A percentile compares a stretch with the other conserved stretches of the same genome.
Evolutionary conservation across 116 monocot species (phyloP).

Genomic region (Dioscorea cayenensis): DNA sequence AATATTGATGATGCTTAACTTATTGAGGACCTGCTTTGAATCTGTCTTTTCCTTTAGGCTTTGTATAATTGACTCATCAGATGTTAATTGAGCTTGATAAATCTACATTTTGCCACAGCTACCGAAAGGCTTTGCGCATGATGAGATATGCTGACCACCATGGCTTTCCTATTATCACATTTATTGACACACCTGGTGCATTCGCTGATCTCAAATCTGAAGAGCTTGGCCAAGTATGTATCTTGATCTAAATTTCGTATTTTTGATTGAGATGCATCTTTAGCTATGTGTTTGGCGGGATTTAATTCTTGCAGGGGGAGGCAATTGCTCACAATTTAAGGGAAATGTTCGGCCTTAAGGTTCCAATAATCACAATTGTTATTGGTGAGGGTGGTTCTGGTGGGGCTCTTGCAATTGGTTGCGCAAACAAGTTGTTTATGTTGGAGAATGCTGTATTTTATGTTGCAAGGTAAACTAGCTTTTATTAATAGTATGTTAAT

Average conservation of each 20-base stretch:
- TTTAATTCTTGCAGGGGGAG: constrained; percentile 55
- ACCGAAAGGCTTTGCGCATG: constrained; percentile 81
- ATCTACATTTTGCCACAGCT: constrained; percentile 25
- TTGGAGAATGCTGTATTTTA: constrained; percentile 87
- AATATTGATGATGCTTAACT: no score
- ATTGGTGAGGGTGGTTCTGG: constrained; percentile 99
- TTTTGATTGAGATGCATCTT: neutral
- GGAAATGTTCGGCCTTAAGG: constrained; percentile 79
- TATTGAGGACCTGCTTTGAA: no score
- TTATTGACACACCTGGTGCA: constrained; percentile 92
- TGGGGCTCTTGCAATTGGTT: constrained; percentile 94
- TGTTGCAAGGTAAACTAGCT: constrained; percentile 66
- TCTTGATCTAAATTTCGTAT: neutral
- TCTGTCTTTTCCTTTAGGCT: no score
- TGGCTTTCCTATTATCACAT: constrained; percentile 87
- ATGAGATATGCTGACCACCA: constrained; percentile 90
- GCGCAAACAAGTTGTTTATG: constrained; percentile 85
- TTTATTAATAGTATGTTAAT: neutral
- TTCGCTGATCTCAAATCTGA: constrained; percentile 94
- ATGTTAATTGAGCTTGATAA: neutral
- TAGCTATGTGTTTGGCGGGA: neutral
- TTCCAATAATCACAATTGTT: constrained; percentile 78
- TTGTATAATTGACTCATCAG: neutral
- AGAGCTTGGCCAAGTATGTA: constrained; percentile 78
- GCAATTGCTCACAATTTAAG: constrained; percentile 87